Evolutionary conservation across 2,329 filamentous ascomycete genomes (phyloP), one percentile per base, ranked within the genome.

Genomic region (Scedosporium aurantiacum): DNA sequence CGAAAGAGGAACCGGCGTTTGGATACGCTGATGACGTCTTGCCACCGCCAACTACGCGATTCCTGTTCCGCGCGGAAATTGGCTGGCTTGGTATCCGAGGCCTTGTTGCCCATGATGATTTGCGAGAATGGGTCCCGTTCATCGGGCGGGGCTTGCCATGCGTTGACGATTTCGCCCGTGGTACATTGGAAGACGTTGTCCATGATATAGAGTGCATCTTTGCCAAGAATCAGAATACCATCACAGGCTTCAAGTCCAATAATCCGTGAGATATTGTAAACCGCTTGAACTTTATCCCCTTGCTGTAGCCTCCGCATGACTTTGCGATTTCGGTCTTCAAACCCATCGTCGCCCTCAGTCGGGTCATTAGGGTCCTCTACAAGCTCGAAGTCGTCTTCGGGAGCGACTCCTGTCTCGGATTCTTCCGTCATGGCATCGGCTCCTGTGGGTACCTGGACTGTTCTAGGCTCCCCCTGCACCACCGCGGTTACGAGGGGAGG

Each of bases 291-390:
- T 61, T 92, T 84, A 68, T 99, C 94, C 4, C 92, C 91, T 12
- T 89, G 88, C 67, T 96, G 88, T 10, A 99, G 79, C 65, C 91
- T 93, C 59, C 94, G 84, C 91, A 97, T 95, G 54, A 99, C 93
- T 73, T 97, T 97, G 54, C 95, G 84, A 69, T 99, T 97, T 77
- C 97, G 97, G 73, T 99, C 95, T 73, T 99, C 95, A 64, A 95
- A 95, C 7, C 55, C 87, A 66, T 88, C 85, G 14, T 86, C 83
- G 1, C 75, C 79, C 55, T 94, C 91, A 27, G 90, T 83, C 47
- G 88, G 85, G 62, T 93, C 89, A 68, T 91, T 91, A 0, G 93
- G 92, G 64, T 97, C 93, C 63, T 97, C 92, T 5, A 99, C 88
- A 66, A 99, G 84, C 74, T 99, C 94, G 69, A 96, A 99, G 66